A percentile compares a stretch with the other conserved stretches of the same genome.
These are phyloP conservation scores for Lentinula guzmanii DNA, from an alignment of 768 basidiomycete genomes.

Conservation along the genomic window DNA sequence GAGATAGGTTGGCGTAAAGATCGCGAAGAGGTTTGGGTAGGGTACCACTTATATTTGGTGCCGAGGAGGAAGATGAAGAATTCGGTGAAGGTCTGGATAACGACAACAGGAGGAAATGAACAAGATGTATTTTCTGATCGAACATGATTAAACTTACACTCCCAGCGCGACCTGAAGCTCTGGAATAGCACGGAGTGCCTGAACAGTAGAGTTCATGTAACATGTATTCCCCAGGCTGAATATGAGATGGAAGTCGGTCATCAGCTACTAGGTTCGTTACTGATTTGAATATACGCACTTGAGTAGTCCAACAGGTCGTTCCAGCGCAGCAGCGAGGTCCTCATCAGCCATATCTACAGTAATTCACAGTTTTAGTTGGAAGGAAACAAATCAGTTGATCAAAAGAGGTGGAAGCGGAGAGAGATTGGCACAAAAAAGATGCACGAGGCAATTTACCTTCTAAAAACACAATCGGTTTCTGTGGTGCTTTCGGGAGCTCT, in stretches of 20 bases:
- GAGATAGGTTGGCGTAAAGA: constrained; percentile 67
- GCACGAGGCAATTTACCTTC: constrained; percentile 50
- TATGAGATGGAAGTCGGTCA: neutral
- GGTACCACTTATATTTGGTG: constrained; percentile 20
- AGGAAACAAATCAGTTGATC: neutral
- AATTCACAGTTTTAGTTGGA: neutral
- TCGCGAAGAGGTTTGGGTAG: constrained; percentile 53
- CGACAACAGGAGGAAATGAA: neutral
- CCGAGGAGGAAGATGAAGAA: constrained; percentile 25
- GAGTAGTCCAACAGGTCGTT: constrained; percentile 73
- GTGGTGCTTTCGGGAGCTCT: constrained; percentile 84
- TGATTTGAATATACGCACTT: constrained; percentile 41
- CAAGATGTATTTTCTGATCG: too few relatives aligned
- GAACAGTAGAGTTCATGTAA: constrained; percentile 95
- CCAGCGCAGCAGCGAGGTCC: constrained; percentile 76
- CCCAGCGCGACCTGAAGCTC: constrained; percentile 74
- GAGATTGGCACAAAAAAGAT: neutral
- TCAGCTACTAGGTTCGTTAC: neutral
- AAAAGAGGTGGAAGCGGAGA: neutral
- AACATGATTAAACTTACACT: constrained; percentile 33
- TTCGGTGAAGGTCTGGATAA: neutral
- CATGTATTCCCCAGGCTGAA: constrained; percentile 85
- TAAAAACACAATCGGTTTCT: constrained; percentile 72
- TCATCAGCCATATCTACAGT: constrained; percentile 76
- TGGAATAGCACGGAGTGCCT: constrained; percentile 89